Conservation (phyloP, 2,329 filamentous ascomycete genomes). For the Aureobasidium sp. region DNA sequence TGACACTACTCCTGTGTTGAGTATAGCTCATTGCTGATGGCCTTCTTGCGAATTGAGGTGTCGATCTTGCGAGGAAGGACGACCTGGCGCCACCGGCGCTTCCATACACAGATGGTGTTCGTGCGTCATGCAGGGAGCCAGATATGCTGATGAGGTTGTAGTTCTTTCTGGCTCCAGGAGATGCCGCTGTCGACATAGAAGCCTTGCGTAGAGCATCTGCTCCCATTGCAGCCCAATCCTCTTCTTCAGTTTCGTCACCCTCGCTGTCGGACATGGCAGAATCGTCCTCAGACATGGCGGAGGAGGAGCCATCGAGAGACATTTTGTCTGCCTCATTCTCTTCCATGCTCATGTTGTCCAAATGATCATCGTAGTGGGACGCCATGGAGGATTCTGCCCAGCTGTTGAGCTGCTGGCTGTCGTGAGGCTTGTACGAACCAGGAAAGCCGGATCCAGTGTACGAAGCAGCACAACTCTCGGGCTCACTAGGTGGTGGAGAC, state of each 20-base stretch:
- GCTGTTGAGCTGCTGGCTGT: constrained; percentile 11
- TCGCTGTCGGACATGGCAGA: constrained; percentile 19
- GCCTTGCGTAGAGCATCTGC: constrained; percentile 71
- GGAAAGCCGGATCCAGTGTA: constrained; percentile 25
- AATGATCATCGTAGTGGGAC: constrained; percentile 12
- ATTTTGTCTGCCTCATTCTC: constrained; percentile 91
- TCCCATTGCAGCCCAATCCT: constrained; percentile 89
- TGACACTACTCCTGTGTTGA: not conserved
- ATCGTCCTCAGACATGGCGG: constrained; percentile 59
- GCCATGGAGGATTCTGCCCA: constrained; percentile 15
- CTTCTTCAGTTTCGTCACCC: constrained; percentile 79
- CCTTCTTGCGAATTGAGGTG: constrained; percentile 5
- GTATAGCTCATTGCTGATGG: constrained; percentile 6
- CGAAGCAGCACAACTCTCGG: constrained; percentile 27
- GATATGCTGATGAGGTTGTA: constrained; percentile 16
- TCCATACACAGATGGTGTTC: constrained; percentile 10
- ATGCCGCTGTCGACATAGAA: constrained; percentile 31
- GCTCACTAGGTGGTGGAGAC: constrained; percentile 45
- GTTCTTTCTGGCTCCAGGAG: constrained; percentile 13
- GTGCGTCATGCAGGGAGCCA: constrained; percentile 10
- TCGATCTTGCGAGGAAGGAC: constrained; percentile 9
- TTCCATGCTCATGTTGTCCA: constrained; percentile 53
- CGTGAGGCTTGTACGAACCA: constrained; percentile 13
- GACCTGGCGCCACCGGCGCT: constrained; percentile 12
- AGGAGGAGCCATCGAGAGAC: constrained; percentile 74